Conservation (phyloP, 1,139 yeast genomes). For the Yamadazyma jaroonii region DNA sequence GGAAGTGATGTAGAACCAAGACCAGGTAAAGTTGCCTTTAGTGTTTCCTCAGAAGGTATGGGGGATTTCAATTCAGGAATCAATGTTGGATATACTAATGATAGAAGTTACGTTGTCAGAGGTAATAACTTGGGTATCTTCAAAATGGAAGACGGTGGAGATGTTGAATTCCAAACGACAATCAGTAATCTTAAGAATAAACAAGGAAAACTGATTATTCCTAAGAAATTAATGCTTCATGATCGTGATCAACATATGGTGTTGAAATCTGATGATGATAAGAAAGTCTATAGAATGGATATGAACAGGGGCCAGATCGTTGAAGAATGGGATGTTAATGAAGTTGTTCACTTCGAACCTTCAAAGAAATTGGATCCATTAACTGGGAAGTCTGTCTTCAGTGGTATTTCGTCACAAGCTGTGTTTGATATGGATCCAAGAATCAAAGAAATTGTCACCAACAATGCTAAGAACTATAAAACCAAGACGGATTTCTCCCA, state of each 20-base stretch:
- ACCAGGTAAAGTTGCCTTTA: not conserved
- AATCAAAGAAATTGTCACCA: constrained; percentile 50
- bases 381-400: constrained; percentile 68
- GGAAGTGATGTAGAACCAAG: constrained; percentile 2
- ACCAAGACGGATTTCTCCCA: constrained; percentile 57
- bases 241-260: constrained; percentile 68
- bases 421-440: constrained; percentile 81
- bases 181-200: constrained; percentile 58
- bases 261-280: constrained; percentile 49
- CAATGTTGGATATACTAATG: constrained; percentile 67
- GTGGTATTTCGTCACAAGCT: constrained; percentile 66
- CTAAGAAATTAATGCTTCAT: constrained; percentile 71
- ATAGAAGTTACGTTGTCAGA: constrained; percentile 74
- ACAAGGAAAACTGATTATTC: constrained; percentile 54
- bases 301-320: constrained; percentile 74
- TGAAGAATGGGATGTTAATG: constrained; percentile 68
- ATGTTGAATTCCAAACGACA: constrained; percentile 63
- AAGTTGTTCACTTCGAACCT: constrained; percentile 62
- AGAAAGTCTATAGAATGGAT: constrained; percentile 67
- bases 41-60: constrained; percentile 16
- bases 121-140: constrained; percentile 82
- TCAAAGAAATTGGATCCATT: constrained; percentile 68
- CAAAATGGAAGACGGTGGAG: constrained; percentile 43
- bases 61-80: constrained; percentile 55
- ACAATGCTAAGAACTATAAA: constrained; percentile 43